These are phyloP conservation scores for Daldinia loculata DNA, from an alignment of 495 filamentous ascomycete genomes.

Conservation along the genomic window DNA sequence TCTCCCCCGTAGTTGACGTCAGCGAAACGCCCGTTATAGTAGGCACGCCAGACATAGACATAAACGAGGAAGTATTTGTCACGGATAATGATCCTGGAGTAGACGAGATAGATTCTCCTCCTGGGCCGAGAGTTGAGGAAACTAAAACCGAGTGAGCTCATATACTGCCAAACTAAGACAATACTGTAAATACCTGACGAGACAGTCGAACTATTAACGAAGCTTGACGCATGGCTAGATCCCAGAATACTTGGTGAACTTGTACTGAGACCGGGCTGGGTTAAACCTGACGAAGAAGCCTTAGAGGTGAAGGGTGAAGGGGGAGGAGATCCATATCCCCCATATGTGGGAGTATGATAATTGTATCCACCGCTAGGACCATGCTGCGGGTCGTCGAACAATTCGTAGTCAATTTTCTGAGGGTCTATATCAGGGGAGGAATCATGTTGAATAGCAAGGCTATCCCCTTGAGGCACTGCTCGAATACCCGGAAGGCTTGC, in stretches of 20 bases:
- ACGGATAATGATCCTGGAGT: slow-evolving; percentile 8
- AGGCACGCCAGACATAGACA: slow-evolving; percentile 10
- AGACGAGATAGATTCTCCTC: slow-evolving; percentile 22
- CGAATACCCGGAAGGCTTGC: slow-evolving; percentile 37
- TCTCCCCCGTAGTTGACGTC: slow-evolving; percentile 10
- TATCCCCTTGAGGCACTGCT: slow-evolving; percentile 43
- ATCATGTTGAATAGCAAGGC: slow-evolving; percentile 40
- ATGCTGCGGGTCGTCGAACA: slow-evolving; percentile 37
- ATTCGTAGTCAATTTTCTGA: slow-evolving; percentile 38
- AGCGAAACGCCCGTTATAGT: slow-evolving; percentile 13
- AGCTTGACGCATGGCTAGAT: slow-evolving; percentile 12
- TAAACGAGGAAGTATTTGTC: slow-evolving; percentile 1
- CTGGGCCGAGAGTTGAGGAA: slow-evolving; percentile 6
- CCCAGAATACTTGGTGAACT: neutral
- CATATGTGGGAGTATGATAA: slow-evolving; percentile 51
- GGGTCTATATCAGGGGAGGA: slow-evolving; percentile 15
- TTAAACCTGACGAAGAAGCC: slow-evolving; percentile 10
- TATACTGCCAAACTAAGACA: neutral
- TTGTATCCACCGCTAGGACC: slow-evolving; percentile 47
- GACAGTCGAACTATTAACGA: neutral
- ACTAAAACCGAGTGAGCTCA: slow-evolving; percentile 21
- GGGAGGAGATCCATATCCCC: slow-evolving; percentile 53
- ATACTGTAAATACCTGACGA: slow-evolving; percentile 17
- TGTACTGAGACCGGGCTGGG: slow-evolving; percentile 10
- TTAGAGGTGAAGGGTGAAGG: slow-evolving; percentile 42